Evolutionary conservation across 208 protist genomes (phyloP).

Genomic region (Giardia duodenalis): DNA sequence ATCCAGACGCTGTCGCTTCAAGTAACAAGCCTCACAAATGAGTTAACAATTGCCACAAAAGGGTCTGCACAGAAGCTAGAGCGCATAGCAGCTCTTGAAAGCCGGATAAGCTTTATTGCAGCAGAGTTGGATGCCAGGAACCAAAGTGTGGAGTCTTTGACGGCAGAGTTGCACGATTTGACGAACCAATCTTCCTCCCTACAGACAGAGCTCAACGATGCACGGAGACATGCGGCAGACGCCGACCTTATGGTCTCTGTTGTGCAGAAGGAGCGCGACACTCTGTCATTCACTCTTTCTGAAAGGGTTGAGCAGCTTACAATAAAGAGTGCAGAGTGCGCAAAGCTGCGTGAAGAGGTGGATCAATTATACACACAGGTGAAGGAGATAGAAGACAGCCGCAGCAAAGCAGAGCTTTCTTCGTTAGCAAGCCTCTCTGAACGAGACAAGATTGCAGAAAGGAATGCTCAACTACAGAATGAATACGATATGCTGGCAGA

Average conservation of each 20-base stretch:
- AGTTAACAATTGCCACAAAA: neutral
- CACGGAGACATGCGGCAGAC: neutral
- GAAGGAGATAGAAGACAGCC: no score
- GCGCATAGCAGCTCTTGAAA: neutral
- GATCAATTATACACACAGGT: no score
- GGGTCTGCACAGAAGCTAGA: neutral
- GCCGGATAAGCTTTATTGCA: neutral
- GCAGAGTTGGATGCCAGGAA: neutral
- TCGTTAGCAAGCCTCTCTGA: no score
- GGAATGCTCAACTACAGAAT: no score
- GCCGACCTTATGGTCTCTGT: neutral
- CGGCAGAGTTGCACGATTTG: neutral
- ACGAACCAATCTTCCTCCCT: neutral
- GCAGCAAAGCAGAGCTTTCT: no score
- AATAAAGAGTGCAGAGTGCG: neutral
- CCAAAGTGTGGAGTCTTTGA: neutral
- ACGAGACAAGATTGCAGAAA: no score
- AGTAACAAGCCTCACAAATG: neutral
- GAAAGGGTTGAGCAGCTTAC: neutral
- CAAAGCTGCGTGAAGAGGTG: no score
- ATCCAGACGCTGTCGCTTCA: neutral
- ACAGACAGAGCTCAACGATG: neutral
- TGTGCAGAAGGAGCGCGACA: neutral
- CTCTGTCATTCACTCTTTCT: neutral
- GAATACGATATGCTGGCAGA: no score